These are phyloP conservation scores for Talaromyces ruber DNA, from an alignment of 495 filamentous ascomycete species.

Conservation along the genomic window DNA sequence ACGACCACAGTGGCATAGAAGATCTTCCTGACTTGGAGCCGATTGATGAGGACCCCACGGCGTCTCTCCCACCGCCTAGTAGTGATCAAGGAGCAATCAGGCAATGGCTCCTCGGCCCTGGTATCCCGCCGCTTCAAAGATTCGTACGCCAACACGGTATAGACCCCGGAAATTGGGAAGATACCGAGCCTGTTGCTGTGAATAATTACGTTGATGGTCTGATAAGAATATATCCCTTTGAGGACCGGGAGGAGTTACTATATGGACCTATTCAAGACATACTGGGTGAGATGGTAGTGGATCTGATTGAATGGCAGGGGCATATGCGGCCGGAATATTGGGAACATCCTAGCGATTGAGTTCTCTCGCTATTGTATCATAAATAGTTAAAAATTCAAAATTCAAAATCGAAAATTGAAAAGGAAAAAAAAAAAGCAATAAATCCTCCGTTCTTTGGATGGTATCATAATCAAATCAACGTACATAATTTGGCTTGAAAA, in stretches of 20 bases:
- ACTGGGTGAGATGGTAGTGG: slow-evolving; percentile 31
- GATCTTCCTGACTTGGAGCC: neutral
- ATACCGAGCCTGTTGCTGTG: slow-evolving; percentile 26
- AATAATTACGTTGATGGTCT: slow-evolving; percentile 31
- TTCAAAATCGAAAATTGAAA: no score
- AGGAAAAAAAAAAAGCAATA: no score
- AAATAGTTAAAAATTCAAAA: neutral
- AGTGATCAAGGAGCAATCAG: slow-evolving; percentile 26
- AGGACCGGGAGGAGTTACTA: slow-evolving; percentile 19
- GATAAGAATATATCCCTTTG: slow-evolving; percentile 17
- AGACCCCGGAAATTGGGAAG: slow-evolving; percentile 37
- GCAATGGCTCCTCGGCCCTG: slow-evolving; percentile 28
- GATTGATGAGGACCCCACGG: slow-evolving; percentile 7
- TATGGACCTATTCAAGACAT: slow-evolving; percentile 24
- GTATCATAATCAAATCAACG: neutral
- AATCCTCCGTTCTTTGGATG: neutral
- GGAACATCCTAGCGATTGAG: neutral
- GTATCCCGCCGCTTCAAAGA: slow-evolving; percentile 23
- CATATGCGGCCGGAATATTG: slow-evolving; percentile 15
- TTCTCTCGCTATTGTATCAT: neutral
- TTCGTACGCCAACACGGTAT: slow-evolving; percentile 35
- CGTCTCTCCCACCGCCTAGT: slow-evolving; percentile 12
- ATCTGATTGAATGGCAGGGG: slow-evolving; percentile 33
- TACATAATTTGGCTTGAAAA: no score
- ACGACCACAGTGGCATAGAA: slow-evolving; percentile 5